Base-by-base conservation (phyloP, 2,329 filamentous ascomycete species). In the Talaromyces sp. region DNA sequence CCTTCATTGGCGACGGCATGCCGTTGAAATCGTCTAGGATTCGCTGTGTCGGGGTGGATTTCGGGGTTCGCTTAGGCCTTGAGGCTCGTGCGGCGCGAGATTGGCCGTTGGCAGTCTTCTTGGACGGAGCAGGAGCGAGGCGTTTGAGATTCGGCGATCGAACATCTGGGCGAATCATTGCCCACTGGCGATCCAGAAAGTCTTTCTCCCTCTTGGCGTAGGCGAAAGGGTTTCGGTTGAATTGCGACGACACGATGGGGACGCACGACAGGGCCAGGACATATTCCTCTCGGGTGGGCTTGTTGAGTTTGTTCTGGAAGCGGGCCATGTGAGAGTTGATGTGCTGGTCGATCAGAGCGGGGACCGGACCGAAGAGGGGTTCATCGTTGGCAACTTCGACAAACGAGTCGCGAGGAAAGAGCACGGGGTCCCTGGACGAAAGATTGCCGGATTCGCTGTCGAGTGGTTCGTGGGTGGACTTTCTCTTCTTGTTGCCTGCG, bases 201-300 rank as follows among this genome's bases (percentile, higher is more conserved):
- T 78, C 72, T 33, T 75, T 72, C 63, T 79, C 77, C 65, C 76
- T 70, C 61, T 70, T 76, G 12, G 76, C 72, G 73, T 76, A 80
- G 36, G 76, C 76, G 31, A 64, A 72, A n/a, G 77, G 78, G 56
- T 79, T 75, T 61, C 75, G 75, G 60, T 80, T 80, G 67, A 76
- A 80, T 50, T 73, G 70, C 30, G 73, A 68, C 7, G 75, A 74
- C 50, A 80, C 76, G 57, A 76, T 72, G 34, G 77, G 73, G 27
- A 79, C 75, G 61, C 76, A 79, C n/a, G 76, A 77, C 56, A 79
- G 67, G 12, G 76, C 77, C 56, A 78, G 66, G 23, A 73, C 68
- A 66, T 80, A 80, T 66, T 80, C 78, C 61, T 77, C 76, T 23
- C 75, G 74, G 9, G 76, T 78, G 36, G 77, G 78, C 61, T 73